Percentiles rank a stretch among this genome's conserved stretches.
These are phyloP conservation scores for Fomitopsis pinicola DNA, from an alignment of 1,284 basidiomycete species.

Conservation along the genomic window DNA sequence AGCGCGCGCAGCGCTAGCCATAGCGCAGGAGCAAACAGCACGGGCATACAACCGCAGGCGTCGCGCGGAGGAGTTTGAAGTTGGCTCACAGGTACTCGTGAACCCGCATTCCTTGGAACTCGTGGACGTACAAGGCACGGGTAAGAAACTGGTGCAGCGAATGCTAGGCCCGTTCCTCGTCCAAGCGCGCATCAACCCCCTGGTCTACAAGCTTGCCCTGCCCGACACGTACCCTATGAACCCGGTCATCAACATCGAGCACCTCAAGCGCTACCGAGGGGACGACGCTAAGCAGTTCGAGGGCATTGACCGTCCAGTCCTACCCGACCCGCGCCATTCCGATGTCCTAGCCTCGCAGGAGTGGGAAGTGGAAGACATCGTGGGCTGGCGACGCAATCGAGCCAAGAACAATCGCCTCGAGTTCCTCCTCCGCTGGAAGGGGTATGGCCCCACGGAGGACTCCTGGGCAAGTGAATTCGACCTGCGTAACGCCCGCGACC, in stretches of 20 bases:
- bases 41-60: constrained; percentile 16
- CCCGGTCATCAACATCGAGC: constrained; percentile 27
- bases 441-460: neutral
- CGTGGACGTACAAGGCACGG: constrained; percentile 22
- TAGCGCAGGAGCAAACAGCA: neutral
- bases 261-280: constrained; percentile 19
- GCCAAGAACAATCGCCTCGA: neutral
- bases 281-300: neutral
- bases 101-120: constrained; percentile 28
- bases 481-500: neutral
- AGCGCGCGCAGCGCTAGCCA: neutral
- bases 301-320: neutral
- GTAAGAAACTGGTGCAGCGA: constrained; percentile 27
- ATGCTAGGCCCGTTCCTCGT: constrained; percentile 31
- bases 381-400: neutral
- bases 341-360: neutral
- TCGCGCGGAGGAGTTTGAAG: constrained; percentile 11
- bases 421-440: neutral
- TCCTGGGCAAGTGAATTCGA: neutral
- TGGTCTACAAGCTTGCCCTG: constrained; percentile 26
- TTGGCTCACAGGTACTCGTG: constrained; percentile 26
- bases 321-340: neutral
- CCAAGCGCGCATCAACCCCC: constrained; percentile 20
- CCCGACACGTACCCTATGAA: constrained; percentile 23
- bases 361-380: neutral